Base-by-base conservation (phyloP, 2,329 filamentous ascomycete species). In the Colletotrichum chrysophilum region DNA sequence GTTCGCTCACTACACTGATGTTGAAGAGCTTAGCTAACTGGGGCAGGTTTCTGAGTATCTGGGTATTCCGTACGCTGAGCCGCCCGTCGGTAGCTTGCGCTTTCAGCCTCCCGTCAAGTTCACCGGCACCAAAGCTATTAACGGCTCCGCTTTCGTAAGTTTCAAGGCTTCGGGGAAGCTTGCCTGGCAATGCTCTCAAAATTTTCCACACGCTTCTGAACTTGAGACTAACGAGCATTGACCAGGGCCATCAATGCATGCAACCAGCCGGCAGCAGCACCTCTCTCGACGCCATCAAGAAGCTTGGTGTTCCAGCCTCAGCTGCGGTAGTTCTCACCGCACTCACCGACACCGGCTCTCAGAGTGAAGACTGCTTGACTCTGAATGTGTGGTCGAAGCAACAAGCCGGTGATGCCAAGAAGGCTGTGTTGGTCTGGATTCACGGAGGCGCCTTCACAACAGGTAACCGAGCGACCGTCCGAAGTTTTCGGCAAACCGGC, bases 41-140 rank as follows among this genome's bases (percentile, higher is more conserved):
- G 9, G 16, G 5, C 10, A 76, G 73, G 75, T 77, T 8, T 77
- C 75, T 26, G 76, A 77, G 36, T 77, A 76, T 78, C 80, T 90
- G 3, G 89, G 88, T 1, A 87, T 93, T 4, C 91, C 90, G 0
- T 93, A 89, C 79, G 91, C 91, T 4, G 87, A 90, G 76, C 81
- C 84, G 32, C 82, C 84, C 4, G 86, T 89, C 38, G 91, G 90
- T 0, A 82, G 87, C 30, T 88, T 88, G 2, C 87, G 92, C 6
- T 92, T 92, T 16, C 70, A 77, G 38, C 66, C 76, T 62, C 66
- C 71, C 9, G 66, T 64, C 48, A 70, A 62, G 43, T 74, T 64
- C 26, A 38, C 61, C 16, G 38, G 36, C n/a, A 34, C 43, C 14
- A 58, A 73, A 13, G 28, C 28, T 13, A 68, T 76, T n/a, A 62